phyloP scores from a whole-genome alignment of 805 yeast genomes.

The Starmerella lactis-condensi region DNA sequence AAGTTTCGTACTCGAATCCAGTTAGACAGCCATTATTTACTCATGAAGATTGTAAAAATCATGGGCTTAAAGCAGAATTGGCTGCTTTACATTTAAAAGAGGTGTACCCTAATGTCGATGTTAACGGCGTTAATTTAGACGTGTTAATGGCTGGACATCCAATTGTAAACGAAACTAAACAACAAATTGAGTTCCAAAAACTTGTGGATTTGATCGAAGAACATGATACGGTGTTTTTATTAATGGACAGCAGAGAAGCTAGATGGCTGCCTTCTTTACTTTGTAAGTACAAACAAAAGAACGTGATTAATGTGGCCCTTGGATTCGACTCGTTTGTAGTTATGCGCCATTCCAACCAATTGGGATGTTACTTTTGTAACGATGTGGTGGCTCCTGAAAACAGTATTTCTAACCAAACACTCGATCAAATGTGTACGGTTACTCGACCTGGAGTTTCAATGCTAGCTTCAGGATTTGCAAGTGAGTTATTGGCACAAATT shows the following conservation, averaged over 20 bases:
- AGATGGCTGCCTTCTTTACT: constrained; percentile 94
- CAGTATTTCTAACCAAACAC: constrained; percentile 65
- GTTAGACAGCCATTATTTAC: constrained; percentile 79
- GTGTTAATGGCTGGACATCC: constrained; percentile 97
- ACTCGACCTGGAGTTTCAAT: constrained; percentile 92
- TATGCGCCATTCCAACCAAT: constrained; percentile 52
- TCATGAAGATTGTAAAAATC: constrained; percentile 62
- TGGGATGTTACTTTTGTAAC: constrained; percentile 92
- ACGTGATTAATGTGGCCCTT: constrained; percentile 77
- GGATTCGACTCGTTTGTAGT: constrained; percentile 90
- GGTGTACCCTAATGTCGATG: constrained; percentile 60
- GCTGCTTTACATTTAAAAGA: constrained; percentile 58
- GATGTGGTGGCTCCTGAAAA: constrained; percentile 91
- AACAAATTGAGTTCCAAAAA: constrained; percentile 33
- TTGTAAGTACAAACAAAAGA: constrained; percentile 45
- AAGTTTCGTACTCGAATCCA: constrained; percentile 81
- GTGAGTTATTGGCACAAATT: constrained; percentile 58
- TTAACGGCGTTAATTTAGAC: constrained; percentile 45
- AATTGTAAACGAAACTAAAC: constrained; percentile 35
- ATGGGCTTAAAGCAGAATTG: constrained; percentile 57
- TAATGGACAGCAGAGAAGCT: constrained; percentile 89
- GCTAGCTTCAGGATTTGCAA: constrained; percentile 71
- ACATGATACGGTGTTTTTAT: constrained; percentile 61
- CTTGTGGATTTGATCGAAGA: constrained; percentile 36
- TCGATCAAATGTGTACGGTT: constrained; percentile 98